phyloP scores from a whole-genome alignment of 495 filamentous ascomycete genomes.

The Lineolata rhizophorae region DNA sequence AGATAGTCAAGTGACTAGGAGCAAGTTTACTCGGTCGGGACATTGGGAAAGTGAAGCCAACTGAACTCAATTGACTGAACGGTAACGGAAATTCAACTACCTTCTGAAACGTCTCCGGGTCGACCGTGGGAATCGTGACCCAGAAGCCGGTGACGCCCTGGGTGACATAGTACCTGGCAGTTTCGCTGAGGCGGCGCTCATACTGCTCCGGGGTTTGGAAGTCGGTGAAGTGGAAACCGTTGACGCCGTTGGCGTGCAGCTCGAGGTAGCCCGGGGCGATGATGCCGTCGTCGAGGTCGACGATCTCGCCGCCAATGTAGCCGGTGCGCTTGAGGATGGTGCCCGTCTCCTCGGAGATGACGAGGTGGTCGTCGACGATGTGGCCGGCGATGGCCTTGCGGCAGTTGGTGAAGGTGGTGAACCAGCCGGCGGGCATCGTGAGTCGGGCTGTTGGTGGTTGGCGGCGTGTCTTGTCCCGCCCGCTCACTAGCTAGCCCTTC shows the following conservation, averaged over 20 bases:
- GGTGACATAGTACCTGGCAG: conserved; percentile 14
- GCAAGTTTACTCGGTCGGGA: conserved; percentile 1
- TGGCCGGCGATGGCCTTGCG: conserved; percentile 20
- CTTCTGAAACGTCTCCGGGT: conserved; percentile 16
- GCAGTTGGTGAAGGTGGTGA: conserved; percentile 22
- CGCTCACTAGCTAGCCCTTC: background rate
- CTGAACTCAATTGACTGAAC: background rate
- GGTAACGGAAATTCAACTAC: conserved; percentile 3
- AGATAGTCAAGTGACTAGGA: too few relatives aligned
- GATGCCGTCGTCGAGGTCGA: conserved; percentile 21
- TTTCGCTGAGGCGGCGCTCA: conserved; percentile 12
- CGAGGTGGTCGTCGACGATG: conserved; percentile 17
- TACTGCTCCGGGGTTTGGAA: conserved; percentile 16
- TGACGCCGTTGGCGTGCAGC: conserved; percentile 20
- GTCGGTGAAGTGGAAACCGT: conserved; percentile 22
- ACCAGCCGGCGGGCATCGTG: conserved; percentile 14
- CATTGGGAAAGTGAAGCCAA: conserved; percentile 1
- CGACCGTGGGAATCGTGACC: conserved; percentile 20
- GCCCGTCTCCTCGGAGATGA: conserved; percentile 16
- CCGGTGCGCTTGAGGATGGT: conserved; percentile 20
- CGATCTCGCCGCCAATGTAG: conserved; percentile 16
- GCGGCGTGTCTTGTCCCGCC: too few relatives aligned
- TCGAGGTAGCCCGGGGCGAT: conserved; percentile 21
- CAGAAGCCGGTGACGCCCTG: conserved; percentile 22
- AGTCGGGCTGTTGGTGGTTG: background rate